Base-by-base conservation (phyloP, 495 filamentous ascomycete species). In the Podospora sp. region DNA sequence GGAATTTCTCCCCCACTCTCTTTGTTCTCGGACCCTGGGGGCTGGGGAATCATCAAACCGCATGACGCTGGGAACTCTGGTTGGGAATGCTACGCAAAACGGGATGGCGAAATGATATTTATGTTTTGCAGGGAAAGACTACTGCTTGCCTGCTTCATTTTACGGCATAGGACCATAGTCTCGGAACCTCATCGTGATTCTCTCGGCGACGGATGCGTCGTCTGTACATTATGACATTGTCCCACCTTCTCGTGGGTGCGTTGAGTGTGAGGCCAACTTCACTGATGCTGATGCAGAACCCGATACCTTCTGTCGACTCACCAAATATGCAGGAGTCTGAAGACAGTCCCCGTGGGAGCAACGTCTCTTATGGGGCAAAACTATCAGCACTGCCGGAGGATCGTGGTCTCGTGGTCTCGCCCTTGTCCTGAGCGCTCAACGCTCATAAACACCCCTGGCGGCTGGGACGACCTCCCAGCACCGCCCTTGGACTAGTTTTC, bases 191-290 rank as follows among this genome's bases (percentile, higher is more conserved):
- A 46, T 46, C 16, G 40, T 46, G 40, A 6, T 46, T 46, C 14
- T 4, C 14, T 11, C 40, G 40, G 40, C 40, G 40, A 46, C 40
- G 56, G 21, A 27, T 26, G 56, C 70, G 60, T 71, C 55, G 57
- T 49, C 56, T 72, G 66, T 69, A 68, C 57, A 71, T 58, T 64
- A 57, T 57, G 46, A 68, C 58, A 52, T 67, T 63, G 40, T 53
- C 64, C 69, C 55, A 59, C 64, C 11, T 12, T 11, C 16, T 46
- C 16, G 11, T 46, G 9, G 40, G 9, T 46, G n/a, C n/a, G 29
- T 33, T 33, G 8, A 33, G 29, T 33, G 29, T 33, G 29, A 33
- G 8, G 29, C 29, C 3, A 8, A 4, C 29, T 33, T 33, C 8
- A 4, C 4, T 33, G 8, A 4, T 33, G 29, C 29, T 8, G 29